Percentiles rank a stretch among this genome's conserved stretches.
Evolutionary conservation across 768 basidiomycete species (phyloP).

Genomic region (Rhizopogon roseolus): DNA sequence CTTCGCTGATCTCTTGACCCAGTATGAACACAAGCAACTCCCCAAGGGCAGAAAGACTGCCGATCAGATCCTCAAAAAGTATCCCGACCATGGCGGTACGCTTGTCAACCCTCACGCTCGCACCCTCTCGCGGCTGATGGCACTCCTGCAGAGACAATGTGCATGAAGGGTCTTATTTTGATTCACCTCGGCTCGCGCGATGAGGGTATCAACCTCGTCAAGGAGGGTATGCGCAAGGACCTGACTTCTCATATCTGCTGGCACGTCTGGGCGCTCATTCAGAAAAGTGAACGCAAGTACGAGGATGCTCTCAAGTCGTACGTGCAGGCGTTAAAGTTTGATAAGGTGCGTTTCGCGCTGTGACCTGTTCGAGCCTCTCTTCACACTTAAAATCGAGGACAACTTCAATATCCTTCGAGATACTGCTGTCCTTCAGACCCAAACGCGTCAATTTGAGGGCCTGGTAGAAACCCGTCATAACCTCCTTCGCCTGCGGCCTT

Average conservation of each 20-base stretch:
- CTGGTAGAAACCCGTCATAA: constrained; percentile 80
- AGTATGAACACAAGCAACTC: constrained; percentile 87
- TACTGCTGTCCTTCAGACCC: constrained; percentile 83
- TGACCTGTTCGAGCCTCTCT: neutral
- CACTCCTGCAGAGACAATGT: constrained; percentile 70
- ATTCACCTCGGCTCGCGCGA: constrained; percentile 77
- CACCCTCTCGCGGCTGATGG: neutral
- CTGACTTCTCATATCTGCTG: constrained; percentile 91
- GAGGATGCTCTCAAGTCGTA: constrained; percentile 94
- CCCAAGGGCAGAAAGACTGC: constrained; percentile 88
- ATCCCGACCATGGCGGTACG: constrained; percentile 92
- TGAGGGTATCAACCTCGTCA: constrained; percentile 78
- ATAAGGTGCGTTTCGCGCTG: constrained; percentile 56
- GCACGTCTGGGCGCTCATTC: constrained; percentile 96
- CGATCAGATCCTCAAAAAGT: constrained; percentile 92
- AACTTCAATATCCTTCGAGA: constrained; percentile 93
- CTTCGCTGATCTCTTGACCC: constrained; percentile 81
- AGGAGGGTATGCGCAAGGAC: constrained; percentile 78
- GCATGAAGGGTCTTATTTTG: constrained; percentile 91
- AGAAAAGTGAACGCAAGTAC: constrained; percentile 92
- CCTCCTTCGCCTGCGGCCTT: constrained; percentile 76
- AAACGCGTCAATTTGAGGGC: constrained; percentile 73
- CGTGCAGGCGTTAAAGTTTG: constrained; percentile 80
- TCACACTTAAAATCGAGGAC: constrained; percentile 48
- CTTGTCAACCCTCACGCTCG: neutral